phyloP scores from a whole-genome alignment of 208 protist genomes.

The Trypanosoma avium region DNA sequence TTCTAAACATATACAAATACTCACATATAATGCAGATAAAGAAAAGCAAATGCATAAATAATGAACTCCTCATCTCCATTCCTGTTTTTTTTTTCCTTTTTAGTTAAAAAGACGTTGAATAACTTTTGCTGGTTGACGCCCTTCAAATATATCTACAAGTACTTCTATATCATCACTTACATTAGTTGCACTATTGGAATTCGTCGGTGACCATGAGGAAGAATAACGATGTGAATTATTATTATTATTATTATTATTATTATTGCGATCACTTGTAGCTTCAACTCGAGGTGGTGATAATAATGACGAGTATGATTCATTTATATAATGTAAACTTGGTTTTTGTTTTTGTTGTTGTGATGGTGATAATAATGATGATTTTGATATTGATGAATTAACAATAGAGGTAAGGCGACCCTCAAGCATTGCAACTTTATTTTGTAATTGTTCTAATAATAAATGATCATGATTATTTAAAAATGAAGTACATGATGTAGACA shows the following conservation, averaged over 20 bases:
- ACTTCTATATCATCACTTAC: constrained; percentile 19
- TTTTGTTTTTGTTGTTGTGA: too few relatives aligned
- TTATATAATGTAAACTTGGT: too few relatives aligned
- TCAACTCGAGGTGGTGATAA: background rate
- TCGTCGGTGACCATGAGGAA: constrained; percentile 2
- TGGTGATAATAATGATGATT: too few relatives aligned
- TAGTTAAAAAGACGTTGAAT: constrained; percentile 11
- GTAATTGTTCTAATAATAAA: constrained; percentile 2
- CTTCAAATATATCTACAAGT: constrained; percentile 22
- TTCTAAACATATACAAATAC: too few relatives aligned
- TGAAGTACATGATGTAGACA: background rate
- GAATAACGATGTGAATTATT: background rate
- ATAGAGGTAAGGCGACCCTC: constrained; percentile 12
- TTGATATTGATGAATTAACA: background rate
- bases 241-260: background rate
- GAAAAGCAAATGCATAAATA: too few relatives aligned
- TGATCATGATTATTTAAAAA: background rate
- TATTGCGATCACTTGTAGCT: background rate
- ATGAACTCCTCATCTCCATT: background rate
- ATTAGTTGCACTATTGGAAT: constrained; percentile 5
- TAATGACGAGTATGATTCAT: background rate
- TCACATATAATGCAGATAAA: too few relatives aligned
- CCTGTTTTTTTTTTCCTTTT: too few relatives aligned
- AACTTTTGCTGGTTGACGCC: constrained; percentile 3
- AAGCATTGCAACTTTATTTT: constrained; percentile 2